These are phyloP conservation scores for Astrocystis sublimbata DNA, from an alignment of 495 filamentous ascomycete species.

Conservation along the genomic window DNA sequence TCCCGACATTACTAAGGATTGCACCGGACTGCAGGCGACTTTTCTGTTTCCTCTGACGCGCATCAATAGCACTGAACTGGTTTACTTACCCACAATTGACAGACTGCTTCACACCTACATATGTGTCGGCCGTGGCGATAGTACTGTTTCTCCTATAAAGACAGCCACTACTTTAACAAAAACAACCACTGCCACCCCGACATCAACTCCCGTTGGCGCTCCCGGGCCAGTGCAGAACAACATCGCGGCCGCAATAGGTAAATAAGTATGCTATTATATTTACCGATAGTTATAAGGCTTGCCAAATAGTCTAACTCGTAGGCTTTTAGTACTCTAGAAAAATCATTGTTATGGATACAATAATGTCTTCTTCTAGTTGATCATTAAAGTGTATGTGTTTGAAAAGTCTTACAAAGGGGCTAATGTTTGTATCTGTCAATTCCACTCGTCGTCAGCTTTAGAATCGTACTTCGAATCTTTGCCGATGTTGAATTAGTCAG, in stretches of 20 bases:
- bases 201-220: background rate
- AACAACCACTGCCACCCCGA: background rate
- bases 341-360: too few species aligned
- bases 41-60: background rate
- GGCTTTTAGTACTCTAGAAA: too few species aligned
- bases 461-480: too few species aligned
- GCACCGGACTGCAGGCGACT: background rate
- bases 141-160: background rate
- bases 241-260: background rate
- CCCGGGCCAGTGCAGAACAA: background rate
- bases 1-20: background rate
- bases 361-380: too few species aligned
- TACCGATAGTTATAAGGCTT: too few species aligned
- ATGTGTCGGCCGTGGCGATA: background rate
- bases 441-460: too few species aligned
- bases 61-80: background rate
- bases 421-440: too few species aligned
- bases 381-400: too few species aligned
- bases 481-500: too few species aligned
- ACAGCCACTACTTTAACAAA: background rate
- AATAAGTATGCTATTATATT: too few species aligned
- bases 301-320: too few species aligned
- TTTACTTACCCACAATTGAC: background rate
- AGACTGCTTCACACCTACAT: background rate
- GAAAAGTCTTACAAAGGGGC: too few species aligned